Evolutionary conservation across 1,284 basidiomycete species (phyloP).

Genomic region (Mycosarcoma maydis): DNA sequence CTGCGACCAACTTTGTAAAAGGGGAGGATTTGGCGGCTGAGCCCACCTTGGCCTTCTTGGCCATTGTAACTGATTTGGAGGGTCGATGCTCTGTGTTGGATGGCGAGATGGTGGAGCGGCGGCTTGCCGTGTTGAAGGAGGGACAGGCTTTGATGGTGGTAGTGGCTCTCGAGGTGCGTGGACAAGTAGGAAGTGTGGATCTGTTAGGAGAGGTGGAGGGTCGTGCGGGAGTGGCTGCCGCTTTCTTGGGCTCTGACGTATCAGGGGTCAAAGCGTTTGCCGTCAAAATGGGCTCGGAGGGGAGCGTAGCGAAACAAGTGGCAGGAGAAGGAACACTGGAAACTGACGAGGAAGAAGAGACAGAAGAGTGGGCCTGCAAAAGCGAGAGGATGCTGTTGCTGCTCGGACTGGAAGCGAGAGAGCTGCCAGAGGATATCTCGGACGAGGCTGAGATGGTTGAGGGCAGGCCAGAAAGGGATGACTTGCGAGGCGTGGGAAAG

Average conservation of each 20-base stretch:
- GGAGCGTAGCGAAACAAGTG: slow-evolving; percentile 10
- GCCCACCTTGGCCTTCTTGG: slow-evolving; percentile 47
- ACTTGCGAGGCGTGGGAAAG: slow-evolving; percentile 2
- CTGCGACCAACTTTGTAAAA: slow-evolving; percentile 19
- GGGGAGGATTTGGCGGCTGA: slow-evolving; percentile 36
- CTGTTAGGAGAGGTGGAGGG: slow-evolving; percentile 19
- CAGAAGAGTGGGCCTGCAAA: slow-evolving; percentile 29
- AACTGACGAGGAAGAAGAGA: slow-evolving; percentile 11
- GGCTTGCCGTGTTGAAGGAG: slow-evolving; percentile 13
- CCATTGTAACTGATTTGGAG: slow-evolving; percentile 14
- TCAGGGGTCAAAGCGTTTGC: neutral
- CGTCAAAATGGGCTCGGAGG: slow-evolving; percentile 16
- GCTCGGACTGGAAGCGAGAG: slow-evolving; percentile 15
- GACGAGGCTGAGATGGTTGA: slow-evolving; percentile 16
- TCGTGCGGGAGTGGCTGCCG: neutral
- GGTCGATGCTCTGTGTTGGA: slow-evolving; percentile 11
- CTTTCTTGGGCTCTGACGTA: slow-evolving; percentile 13
- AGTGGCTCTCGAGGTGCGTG: slow-evolving; percentile 21
- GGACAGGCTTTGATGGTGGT: slow-evolving; percentile 15
- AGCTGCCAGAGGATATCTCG: slow-evolving; percentile 15
- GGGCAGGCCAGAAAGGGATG: slow-evolving; percentile 2
- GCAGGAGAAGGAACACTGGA: slow-evolving; percentile 16
- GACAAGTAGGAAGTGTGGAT: slow-evolving; percentile 11
- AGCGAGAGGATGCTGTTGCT: slow-evolving; percentile 34
- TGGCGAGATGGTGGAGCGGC: slow-evolving; percentile 13